Base-by-base conservation (phyloP, 2,329 filamentous ascomycete genomes). In the Botrytis elliptica region DNA sequence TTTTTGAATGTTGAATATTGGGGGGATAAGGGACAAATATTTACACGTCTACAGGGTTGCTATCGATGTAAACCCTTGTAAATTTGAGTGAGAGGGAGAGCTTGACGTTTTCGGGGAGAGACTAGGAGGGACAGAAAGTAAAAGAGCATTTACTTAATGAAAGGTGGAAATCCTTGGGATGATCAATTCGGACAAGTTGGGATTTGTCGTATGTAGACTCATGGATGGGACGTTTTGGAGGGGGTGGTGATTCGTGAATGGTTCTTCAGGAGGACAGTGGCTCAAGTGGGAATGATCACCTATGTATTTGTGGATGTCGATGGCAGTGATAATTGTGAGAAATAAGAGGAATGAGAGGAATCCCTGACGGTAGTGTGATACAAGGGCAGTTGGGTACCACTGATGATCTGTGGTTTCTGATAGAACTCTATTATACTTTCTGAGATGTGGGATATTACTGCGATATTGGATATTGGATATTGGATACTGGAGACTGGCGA, bases 141-240 rank as follows among this genome's bases (percentile, higher is more conserved):
- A n/a, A 52, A 49, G n/a, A 57, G n/a, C n/a, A 29, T 57, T 57
- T 57, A 33, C 52, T 57, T 40, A 22, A 68, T 42, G 25, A 68
- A 55, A 68, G 49, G 38, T 42, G 66, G 49, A 68, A 68, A 68
- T 68, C 65, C 65, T 68, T 57, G 66, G 10, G 66, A 33, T 57
- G 36, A 68, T 68, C 66, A 57, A 42, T 68, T 57, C 25, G 36
- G 66, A 66, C 46, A 40, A 55, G 46, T 55, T 67, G 16, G 33
- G 33, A 40, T 40, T 52, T 40, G 46, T 29, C 46, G 65, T 55
- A 67, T 67, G 22, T 55, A 16, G 49, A 55, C 12, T 55, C 49
- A 55, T 40, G 33, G 2, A 40, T 33, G 40, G 42, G 62, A 44
- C 7, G 40, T 18, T 44, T 38, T 38, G 40, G 38, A 25, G 62